Conservation (phyloP, 306 rosid genomes). For the Gastrolobium bilobum region DNA sequence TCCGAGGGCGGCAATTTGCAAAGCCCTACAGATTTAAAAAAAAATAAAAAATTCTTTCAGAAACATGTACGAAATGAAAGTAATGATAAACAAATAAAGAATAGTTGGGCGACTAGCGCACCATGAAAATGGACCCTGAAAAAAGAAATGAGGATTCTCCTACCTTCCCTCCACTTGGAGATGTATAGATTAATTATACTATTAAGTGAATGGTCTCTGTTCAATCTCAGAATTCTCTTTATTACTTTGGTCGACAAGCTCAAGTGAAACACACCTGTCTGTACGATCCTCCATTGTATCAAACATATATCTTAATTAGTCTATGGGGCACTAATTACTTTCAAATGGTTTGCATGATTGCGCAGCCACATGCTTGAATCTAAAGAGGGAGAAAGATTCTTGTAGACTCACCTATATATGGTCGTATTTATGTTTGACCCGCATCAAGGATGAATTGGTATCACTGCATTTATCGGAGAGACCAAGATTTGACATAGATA, state of each 20-base stretch:
- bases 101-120: constrained; percentile 15
- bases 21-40: neutral
- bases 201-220: constrained; percentile 36
- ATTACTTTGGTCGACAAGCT: constrained; percentile 4
- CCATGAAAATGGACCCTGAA: constrained; percentile 21
- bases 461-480: neutral
- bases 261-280: constrained; percentile 35
- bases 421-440: neutral
- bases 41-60: neutral
- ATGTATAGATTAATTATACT: neutral
- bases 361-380: constrained; percentile 5
- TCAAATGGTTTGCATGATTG: constrained; percentile 38
- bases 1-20: neutral
- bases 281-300: neutral
- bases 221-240: constrained; percentile 3
- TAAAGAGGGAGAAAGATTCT: neutral
- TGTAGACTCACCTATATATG: neutral
- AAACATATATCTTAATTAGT: neutral
- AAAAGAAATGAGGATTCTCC: constrained; percentile 29
- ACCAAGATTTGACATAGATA: neutral
- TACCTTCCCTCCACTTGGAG: constrained; percentile 35
- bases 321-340: neutral
- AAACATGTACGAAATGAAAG: neutral
- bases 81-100: constrained; percentile 6
- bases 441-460: neutral